Base-by-base conservation (phyloP, 192 early-diverging fungal genomes). In the Coemansia umbellata region DNA sequence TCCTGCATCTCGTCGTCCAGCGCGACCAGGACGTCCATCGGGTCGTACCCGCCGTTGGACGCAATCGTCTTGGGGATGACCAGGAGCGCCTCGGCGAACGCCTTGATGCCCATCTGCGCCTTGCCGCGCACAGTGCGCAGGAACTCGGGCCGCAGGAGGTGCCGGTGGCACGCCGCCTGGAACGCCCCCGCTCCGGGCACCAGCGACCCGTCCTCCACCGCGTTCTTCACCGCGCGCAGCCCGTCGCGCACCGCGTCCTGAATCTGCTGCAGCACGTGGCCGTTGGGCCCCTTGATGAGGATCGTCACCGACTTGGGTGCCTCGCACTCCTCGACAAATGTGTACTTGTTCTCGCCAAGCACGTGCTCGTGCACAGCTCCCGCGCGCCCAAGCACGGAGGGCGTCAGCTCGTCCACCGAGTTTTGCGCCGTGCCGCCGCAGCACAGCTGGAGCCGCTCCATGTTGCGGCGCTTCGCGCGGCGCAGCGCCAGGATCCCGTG, bases 241-340 rank as follows among this genome's bases (percentile, higher is more conserved):
- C 95, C 95, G 73, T 99, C 97, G 53, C 97, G 91, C 19, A 99
- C 86, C 8, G 97, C 97, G 66, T 99, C 95, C 69, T 97, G 94
- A 54, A 94, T 91, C 78, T 98, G 94, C 50, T 81, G 78, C 63
- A 99, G 85, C 19, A 91, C 91, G 69, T 98, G 92, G 27, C 83
- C 61, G 80, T 94, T 96, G 31, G 97, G 95, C 3, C 91, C 93
- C 78, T 94, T 97, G 77, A 99, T 85, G 53, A 99, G 74, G 40
- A 99, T 79, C 5, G 95, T 98, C 13, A 95, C 91, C 31, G 91
- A 93, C 54, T 80, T 82, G 13, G 94, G 93, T 58, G 90, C 83
- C 64, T 85, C 80, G 59, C 92, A 91, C 58, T 98, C 94, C 78
- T 99, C 95, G 40, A 99, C 86, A 74, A 96, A 99, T 1, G 95